Percentiles rank a stretch among this genome's conserved stretches.
phyloP scores from a whole-genome alignment of 768 basidiomycete genomes.

The Termitomyces sp. region DNA sequence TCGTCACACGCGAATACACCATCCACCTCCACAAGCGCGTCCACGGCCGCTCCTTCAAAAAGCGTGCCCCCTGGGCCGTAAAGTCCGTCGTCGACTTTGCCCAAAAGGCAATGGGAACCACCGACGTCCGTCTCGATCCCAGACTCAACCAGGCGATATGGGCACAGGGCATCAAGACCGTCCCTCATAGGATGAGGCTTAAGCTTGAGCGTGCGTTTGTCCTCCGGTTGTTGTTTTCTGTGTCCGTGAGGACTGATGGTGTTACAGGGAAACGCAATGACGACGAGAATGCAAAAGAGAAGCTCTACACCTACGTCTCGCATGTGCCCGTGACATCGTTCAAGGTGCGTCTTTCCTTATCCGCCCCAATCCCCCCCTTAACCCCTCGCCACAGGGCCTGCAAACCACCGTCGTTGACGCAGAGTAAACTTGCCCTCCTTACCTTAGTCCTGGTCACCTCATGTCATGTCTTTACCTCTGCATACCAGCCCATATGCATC shows the following conservation, averaged over 20 bases:
- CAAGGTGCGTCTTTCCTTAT: conserved; percentile 57
- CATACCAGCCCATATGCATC: too few species aligned
- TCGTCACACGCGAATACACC: conserved; percentile 98
- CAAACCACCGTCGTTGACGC: conserved; percentile 81
- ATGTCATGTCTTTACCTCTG: background rate
- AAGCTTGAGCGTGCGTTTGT: conserved; percentile 76
- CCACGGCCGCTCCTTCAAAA: conserved; percentile 93
- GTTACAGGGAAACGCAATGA: conserved; percentile 91
- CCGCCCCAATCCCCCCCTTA: background rate
- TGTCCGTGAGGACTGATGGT: background rate
- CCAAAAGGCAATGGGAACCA: conserved; percentile 92
- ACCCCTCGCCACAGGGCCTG: conserved; percentile 56
- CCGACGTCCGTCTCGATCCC: conserved; percentile 92
- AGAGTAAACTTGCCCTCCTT: conserved; percentile 44
- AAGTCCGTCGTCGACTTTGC: conserved; percentile 94
- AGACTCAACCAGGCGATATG: conserved; percentile 96
- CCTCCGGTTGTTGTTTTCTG: too few species aligned
- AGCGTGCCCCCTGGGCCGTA: conserved; percentile 94
- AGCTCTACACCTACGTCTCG: conserved; percentile 89
- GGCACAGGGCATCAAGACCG: conserved; percentile 90
- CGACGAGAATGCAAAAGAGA: conserved; percentile 98
- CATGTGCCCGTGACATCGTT: conserved; percentile 75
- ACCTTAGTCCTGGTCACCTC: background rate
- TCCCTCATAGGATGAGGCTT: conserved; percentile 88
- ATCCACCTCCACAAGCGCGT: conserved; percentile 96